These are phyloP conservation scores for Citrus reticulata DNA, from an alignment of 345 rosid species.

Conservation along the genomic window DNA sequence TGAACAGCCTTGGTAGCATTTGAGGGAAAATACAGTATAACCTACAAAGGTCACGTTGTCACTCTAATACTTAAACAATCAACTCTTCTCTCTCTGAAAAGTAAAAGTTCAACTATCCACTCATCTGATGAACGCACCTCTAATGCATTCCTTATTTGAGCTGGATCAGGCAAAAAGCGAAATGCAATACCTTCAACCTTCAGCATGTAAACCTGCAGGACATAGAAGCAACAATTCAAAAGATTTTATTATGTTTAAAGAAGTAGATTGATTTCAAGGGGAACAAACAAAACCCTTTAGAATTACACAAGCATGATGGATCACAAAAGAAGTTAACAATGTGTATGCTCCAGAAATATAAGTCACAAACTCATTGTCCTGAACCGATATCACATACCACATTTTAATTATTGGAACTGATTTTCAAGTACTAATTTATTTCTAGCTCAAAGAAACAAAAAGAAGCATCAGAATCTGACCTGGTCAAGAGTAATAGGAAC, in stretches of 20 bases:
- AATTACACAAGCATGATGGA: background rate
- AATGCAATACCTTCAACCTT: slow-evolving; percentile 96
- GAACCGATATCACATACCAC: background rate
- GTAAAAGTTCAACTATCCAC: background rate
- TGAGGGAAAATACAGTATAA: background rate
- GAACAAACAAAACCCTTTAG: background rate
- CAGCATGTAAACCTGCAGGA: slow-evolving; percentile 65
- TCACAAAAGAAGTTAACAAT: background rate
- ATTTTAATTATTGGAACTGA: background rate
- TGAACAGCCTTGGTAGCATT: background rate
- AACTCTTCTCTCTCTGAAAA: background rate
- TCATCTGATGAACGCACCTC: slow-evolving; percentile 54
- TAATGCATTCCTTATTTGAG: slow-evolving; percentile 85
- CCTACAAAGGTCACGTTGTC: background rate
- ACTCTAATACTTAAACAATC: background rate
- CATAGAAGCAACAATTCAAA: slow-evolving; percentile 9
- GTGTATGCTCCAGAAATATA: background rate
- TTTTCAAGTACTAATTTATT: background rate
- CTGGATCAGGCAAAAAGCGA: slow-evolving; percentile 89
- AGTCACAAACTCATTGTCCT: background rate
- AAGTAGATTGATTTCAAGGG: background rate
- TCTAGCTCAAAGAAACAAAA: background rate
- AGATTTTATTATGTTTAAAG: background rate
- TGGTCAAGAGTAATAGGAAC: slow-evolving; percentile 92
- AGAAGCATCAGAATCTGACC: slow-evolving; percentile 28